phyloP scores from a whole-genome alignment of 768 basidiomycete species.

The Botryobasidium botryosum region DNA sequence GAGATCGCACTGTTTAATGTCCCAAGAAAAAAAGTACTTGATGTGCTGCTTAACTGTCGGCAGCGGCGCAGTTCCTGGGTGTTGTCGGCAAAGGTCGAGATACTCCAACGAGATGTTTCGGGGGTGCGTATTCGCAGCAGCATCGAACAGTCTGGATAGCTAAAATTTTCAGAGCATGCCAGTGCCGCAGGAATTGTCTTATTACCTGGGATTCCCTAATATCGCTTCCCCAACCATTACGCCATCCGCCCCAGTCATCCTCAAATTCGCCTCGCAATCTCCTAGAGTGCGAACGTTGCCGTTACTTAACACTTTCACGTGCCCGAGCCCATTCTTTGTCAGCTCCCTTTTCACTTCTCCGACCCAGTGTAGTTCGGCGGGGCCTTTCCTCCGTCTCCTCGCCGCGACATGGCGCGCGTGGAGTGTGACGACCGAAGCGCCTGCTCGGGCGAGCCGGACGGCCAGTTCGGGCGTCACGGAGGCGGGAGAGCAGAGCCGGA shows the following conservation, averaged over 20 bases:
- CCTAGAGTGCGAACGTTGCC: conserved; percentile 52
- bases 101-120: conserved; percentile 54
- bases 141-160: conserved; percentile 37
- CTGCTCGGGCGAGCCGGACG: conserved; percentile 40
- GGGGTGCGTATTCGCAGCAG: conserved; percentile 35
- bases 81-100: conserved; percentile 37
- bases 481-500: conserved; percentile 28
- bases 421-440: conserved; percentile 52
- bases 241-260: conserved; percentile 47
- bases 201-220: conserved; percentile 56
- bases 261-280: conserved; percentile 38
- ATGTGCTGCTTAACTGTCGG: conserved; percentile 44
- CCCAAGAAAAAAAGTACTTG: conserved; percentile 41
- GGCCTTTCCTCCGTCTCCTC: conserved; percentile 48
- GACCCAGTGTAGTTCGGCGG: conserved; percentile 48
- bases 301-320: conserved; percentile 53
- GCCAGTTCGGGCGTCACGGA: conserved; percentile 39
- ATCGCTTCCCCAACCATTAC: conserved; percentile 72
- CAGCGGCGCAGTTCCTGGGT: conserved; percentile 34
- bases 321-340: conserved; percentile 20
- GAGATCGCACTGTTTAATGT: conserved; percentile 1
- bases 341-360: conserved; percentile 29
- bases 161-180: not conserved
- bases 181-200: not conserved
- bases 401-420: conserved; percentile 62